Conservation (phyloP, 805 yeast species). For the Cyberlindnera mrakii region DNA sequence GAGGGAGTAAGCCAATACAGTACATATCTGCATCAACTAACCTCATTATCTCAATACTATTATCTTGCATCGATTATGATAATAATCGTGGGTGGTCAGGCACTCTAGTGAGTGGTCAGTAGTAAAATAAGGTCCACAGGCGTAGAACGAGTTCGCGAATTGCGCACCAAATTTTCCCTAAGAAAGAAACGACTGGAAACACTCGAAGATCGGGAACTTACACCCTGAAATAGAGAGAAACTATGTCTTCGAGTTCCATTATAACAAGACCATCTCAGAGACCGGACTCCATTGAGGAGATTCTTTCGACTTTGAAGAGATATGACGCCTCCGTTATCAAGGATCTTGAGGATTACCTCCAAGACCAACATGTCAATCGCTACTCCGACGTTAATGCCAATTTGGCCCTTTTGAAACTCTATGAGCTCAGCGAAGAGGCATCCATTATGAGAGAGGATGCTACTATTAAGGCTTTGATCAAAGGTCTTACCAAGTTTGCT, state of each 20-base stretch:
- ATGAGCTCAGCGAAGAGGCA: constrained; percentile 30
- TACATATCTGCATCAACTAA: not conserved
- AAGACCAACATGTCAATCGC: constrained; percentile 30
- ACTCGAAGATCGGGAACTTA: not conserved
- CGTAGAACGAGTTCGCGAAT: not conserved
- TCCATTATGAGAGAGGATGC: constrained; percentile 32
- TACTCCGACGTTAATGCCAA: constrained; percentile 38
- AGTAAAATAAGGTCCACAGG: too few species aligned
- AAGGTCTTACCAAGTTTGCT: constrained; percentile 35
- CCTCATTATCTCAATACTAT: not conserved
- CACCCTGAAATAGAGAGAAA: not conserved
- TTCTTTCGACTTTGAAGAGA: constrained; percentile 36
- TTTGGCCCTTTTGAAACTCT: constrained; percentile 40
- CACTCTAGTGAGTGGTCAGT: too few species aligned
- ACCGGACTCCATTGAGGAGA: constrained; percentile 34
- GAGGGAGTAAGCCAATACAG: too few species aligned
- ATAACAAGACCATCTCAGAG: constrained; percentile 29
- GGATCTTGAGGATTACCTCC: constrained; percentile 39
- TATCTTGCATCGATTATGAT: not conserved
- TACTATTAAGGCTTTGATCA: constrained; percentile 32
- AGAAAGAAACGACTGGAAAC: not conserved
- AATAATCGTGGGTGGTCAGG: not conserved
- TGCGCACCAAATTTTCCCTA: not conserved
- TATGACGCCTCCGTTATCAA: constrained; percentile 38
- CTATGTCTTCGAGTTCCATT: constrained; percentile 27